phyloP scores from a whole-genome alignment of 75 land plant species.

The Sequoiadendron giganteum region DNA sequence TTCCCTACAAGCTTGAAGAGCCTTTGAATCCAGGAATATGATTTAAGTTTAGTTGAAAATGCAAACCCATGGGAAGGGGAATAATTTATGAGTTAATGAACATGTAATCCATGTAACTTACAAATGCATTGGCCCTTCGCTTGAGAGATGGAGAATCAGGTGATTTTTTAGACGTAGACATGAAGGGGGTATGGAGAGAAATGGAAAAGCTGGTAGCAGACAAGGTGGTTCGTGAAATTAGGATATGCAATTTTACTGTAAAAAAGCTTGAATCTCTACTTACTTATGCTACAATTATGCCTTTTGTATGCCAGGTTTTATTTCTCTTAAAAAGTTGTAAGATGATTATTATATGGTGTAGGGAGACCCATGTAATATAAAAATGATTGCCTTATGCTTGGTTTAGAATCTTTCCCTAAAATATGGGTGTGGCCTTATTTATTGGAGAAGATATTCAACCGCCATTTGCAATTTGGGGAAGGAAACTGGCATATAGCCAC shows the following conservation, averaged over 20 bases:
- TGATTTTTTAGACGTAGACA: slow-evolving; percentile 51
- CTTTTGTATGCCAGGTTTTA: slow-evolving; percentile 57
- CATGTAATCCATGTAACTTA: neutral
- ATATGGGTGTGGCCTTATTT: too few relatives aligned
- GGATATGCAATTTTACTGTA: slow-evolving; percentile 48
- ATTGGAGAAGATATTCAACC: too few relatives aligned
- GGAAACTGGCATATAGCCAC: too few relatives aligned
- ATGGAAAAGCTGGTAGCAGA: slow-evolving; percentile 62
- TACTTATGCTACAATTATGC: slow-evolving; percentile 29
- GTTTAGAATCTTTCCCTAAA: too few relatives aligned
- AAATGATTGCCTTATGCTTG: too few relatives aligned
- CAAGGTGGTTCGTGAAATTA: slow-evolving; percentile 44
- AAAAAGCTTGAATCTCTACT: slow-evolving; percentile 48
- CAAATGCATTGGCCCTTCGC: slow-evolving; percentile 60
- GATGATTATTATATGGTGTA: neutral
- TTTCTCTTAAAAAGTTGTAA: neutral
- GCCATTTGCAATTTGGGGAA: too few relatives aligned
- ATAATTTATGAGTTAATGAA: too few relatives aligned
- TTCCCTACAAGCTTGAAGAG: too few relatives aligned
- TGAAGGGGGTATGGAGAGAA: slow-evolving; percentile 58
- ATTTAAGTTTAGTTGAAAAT: too few relatives aligned
- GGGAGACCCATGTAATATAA: too few relatives aligned
- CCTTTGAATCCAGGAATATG: too few relatives aligned
- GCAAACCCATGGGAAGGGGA: too few relatives aligned
- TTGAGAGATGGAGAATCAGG: slow-evolving; percentile 39